These are phyloP conservation scores for Leptosphaerulina australis DNA, from an alignment of 2,329 filamentous ascomycete species.

Conservation along the genomic window DNA sequence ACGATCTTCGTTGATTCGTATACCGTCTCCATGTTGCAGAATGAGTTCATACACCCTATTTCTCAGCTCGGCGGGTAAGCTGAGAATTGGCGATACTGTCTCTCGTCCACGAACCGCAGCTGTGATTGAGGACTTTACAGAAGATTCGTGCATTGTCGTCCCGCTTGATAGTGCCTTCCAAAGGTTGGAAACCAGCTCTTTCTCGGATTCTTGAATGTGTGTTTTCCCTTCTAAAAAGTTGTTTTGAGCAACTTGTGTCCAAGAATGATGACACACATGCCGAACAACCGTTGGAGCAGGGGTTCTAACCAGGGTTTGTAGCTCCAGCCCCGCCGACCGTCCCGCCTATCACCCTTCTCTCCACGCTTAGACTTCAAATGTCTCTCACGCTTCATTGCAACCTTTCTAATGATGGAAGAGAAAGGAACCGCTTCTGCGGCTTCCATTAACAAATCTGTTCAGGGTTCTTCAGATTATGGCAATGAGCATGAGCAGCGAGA, in stretches of 20 bases:
- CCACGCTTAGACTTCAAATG: slow-evolving; percentile 13
- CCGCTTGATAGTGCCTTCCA: too few species aligned
- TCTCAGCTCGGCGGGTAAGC: too few species aligned
- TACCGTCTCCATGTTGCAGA: too few species aligned
- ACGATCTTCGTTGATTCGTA: too few species aligned
- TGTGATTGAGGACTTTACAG: too few species aligned
- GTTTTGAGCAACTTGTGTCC: slow-evolving; percentile 1
- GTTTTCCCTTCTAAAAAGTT: neutral
- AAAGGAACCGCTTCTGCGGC: neutral
- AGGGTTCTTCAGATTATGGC: neutral
- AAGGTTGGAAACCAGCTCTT: too few species aligned
- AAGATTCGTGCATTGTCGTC: too few species aligned
- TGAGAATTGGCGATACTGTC: too few species aligned
- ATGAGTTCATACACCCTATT: too few species aligned
- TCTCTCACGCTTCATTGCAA: slow-evolving; percentile 6
- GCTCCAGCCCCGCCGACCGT: slow-evolving; percentile 18
- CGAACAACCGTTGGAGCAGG: slow-evolving; percentile 17
- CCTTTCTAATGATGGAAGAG: slow-evolving; percentile 7
- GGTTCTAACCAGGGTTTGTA: slow-evolving; percentile 12
- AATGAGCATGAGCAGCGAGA: slow-evolving; percentile 31
- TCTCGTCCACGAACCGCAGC: too few species aligned
- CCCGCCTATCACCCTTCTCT: slow-evolving; percentile 12
- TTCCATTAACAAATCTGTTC: neutral
- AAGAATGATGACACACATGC: slow-evolving; percentile 11
- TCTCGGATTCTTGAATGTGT: neutral